Evolutionary conservation across 2,329 filamentous ascomycete species (phyloP).

Genomic region (Colletotrichum trifolii): DNA sequence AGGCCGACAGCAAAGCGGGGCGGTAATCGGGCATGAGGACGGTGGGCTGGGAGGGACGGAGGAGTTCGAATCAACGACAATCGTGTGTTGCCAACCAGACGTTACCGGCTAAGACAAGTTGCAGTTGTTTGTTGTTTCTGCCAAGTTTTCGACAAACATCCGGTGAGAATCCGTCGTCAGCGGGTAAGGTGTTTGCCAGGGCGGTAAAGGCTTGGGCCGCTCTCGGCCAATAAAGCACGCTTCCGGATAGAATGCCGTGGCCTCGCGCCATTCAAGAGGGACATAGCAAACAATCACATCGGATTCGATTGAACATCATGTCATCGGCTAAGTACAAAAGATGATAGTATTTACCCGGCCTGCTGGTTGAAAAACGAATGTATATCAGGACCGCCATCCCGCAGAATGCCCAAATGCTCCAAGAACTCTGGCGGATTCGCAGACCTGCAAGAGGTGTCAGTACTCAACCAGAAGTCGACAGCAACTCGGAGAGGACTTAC

Average conservation of each 20-base stretch:
- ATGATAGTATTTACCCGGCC: not conserved
- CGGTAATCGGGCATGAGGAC: conserved; percentile 7
- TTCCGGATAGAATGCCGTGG: not conserved
- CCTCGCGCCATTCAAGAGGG: too few relatives aligned
- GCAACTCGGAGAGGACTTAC: not conserved
- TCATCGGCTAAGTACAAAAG: too few relatives aligned
- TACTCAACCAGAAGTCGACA: not conserved
- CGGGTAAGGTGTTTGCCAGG: not conserved
- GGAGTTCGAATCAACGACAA: too few relatives aligned
- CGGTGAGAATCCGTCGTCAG: too few relatives aligned
- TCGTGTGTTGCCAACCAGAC: too few relatives aligned
- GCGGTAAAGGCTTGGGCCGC: conserved; percentile 8
- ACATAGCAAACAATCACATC: too few relatives aligned
- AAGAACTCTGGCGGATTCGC: conserved; percentile 27
- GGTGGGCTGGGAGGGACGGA: too few relatives aligned
- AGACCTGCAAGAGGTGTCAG: conserved; percentile 2
- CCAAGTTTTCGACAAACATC: too few relatives aligned
- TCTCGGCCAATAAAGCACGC: not conserved
- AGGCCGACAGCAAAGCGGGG: conserved; percentile 19
- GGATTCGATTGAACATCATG: too few relatives aligned
- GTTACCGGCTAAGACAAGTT: too few relatives aligned
- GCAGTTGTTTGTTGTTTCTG: too few relatives aligned
- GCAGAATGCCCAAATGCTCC: conserved; percentile 18
- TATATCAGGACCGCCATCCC: conserved; percentile 2
- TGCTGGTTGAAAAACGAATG: conserved; percentile 19